Conservation (phyloP, 208 protist species). For the Trypanosoma conorhini region DNA sequence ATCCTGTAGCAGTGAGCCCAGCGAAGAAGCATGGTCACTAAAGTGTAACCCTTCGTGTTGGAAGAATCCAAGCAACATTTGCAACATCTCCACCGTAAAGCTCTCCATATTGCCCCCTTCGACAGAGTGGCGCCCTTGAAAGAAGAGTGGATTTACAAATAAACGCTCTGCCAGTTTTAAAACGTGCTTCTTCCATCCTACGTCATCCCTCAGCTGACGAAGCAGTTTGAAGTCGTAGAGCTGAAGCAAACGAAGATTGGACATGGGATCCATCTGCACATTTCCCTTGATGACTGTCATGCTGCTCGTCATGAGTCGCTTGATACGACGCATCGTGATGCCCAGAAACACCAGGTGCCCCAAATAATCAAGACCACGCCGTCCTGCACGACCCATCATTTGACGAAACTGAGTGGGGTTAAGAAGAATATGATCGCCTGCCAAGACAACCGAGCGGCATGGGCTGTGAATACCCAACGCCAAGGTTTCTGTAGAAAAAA, state of each 20-base stretch:
- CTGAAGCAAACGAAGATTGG: conserved; percentile 84
- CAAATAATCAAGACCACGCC: conserved; percentile 93
- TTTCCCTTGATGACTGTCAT: conserved; percentile 93
- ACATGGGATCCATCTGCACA: conserved; percentile 84
- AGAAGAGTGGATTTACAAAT: conserved; percentile 86
- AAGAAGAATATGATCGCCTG: conserved; percentile 91
- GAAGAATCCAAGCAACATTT: conserved; percentile 81
- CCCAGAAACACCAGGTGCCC: conserved; percentile 95
- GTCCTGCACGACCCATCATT: conserved; percentile 96
- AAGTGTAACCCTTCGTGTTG: conserved; percentile 83
- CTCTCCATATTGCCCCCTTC: conserved; percentile 75
- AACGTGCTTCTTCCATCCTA: conserved; percentile 51
- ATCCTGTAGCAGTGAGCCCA: conserved; percentile 78
- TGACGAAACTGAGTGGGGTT: conserved; percentile 94
- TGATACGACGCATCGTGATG: conserved; percentile 88
- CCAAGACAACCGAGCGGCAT: conserved; percentile 94
- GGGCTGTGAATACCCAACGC: conserved; percentile 97
- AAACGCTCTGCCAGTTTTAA: conserved; percentile 65
- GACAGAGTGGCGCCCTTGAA: conserved; percentile 60
- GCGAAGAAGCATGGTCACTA: conserved; percentile 69
- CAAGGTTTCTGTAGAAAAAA: conserved; percentile 94
- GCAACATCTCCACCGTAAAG: conserved; percentile 69
- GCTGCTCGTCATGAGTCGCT: conserved; percentile 89
- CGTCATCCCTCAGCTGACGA: conserved; percentile 53
- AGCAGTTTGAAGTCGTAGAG: conserved; percentile 73